Base-by-base conservation (phyloP, 2,329 filamentous ascomycete species). In the Paecilomyces dactylethromorphus region DNA sequence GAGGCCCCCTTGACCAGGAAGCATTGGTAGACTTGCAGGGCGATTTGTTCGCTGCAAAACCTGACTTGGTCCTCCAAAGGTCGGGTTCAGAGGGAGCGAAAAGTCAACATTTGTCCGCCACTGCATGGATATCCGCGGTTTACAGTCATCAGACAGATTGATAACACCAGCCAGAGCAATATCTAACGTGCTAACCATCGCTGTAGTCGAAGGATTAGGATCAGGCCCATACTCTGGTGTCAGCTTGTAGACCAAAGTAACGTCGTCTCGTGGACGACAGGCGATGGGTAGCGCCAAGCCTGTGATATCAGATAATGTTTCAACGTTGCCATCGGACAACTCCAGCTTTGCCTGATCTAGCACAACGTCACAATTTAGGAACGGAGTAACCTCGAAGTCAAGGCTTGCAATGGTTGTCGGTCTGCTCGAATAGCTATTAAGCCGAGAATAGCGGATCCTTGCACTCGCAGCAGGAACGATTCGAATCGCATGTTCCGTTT, bases 201-300 rank as follows among this genome's bases (percentile, higher is more conserved):
- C 71, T 3, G 72, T 77, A 58, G 65, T 74, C 10, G 75, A 70
- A 12, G 68, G 67, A 57, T 70, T 74, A 15, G 69, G 65, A 56
- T 75, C 73, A 2, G 70, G 64, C 2, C 69, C 71, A 52, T 73
- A 70, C 45, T 71, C 69, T 10, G 77, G 76, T 1, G 72, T 75
- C 29, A 83, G 72, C 64, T 79, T 82, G 68, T 84, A 86, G 21
- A 86, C 70, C 55, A 84, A 72, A 0, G 82, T 82, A n/a, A 83
- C 68, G 64, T 84, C 81, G 58, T 86, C 83, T 58, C 82, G 78
- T 12, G 82, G 80, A 13, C 76, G 78, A 64, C 80, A 79, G 11
- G 69, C 65, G 15, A 79, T 70, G 0, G 78, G 74, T 7, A 72
- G 68, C 11, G 62, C 59, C 15, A 76, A 66, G 15, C 74, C 71